These are phyloP conservation scores for Ophiostoma angusticollis DNA, from an alignment of 2,329 filamentous ascomycete species.

Conservation along the genomic window DNA sequence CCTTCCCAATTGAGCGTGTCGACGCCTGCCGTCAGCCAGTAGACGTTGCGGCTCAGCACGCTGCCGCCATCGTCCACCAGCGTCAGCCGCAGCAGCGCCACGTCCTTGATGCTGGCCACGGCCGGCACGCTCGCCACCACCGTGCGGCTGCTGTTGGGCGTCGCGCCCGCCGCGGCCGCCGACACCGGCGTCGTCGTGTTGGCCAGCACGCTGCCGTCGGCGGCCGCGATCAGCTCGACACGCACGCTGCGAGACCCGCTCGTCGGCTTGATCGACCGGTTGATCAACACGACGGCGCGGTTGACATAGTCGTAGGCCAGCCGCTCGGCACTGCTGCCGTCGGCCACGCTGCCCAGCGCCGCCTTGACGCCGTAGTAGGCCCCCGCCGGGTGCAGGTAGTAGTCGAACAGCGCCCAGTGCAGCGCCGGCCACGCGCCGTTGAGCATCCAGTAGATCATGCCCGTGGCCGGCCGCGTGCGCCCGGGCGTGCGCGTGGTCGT, in stretches of 20 bases:
- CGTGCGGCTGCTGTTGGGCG: constrained; percentile 31
- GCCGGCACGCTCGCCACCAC: constrained; percentile 22
- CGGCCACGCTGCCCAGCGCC: constrained; percentile 20
- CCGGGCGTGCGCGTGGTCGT: not conserved
- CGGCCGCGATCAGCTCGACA: constrained; percentile 34
- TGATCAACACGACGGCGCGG: constrained; percentile 38
- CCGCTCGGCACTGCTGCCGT: constrained; percentile 38
- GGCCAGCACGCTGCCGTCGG: constrained; percentile 30
- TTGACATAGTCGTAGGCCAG: constrained; percentile 40
- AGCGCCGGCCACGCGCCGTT: constrained; percentile 52
- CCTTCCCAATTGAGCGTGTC: constrained; percentile 43
- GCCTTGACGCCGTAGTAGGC: constrained; percentile 47
- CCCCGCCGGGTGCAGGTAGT: constrained; percentile 45
- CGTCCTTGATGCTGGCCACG: constrained; percentile 21
- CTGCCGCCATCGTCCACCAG: constrained; percentile 20
- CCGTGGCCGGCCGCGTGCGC: constrained; percentile 37
- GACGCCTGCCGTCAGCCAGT: constrained; percentile 37
- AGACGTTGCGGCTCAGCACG: constrained; percentile 43
- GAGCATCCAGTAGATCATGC: constrained; percentile 55
- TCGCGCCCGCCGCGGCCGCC: constrained; percentile 18
- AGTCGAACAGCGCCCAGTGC: constrained; percentile 54
- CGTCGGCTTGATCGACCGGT: constrained; percentile 30
- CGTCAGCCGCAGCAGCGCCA: constrained; percentile 37
- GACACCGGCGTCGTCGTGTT: constrained; percentile 12
- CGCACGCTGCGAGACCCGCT: constrained; percentile 31